Evolutionary conservation across 768 basidiomycete species (phyloP), one percentile per base, ranked within the genome.

Genomic region (Coprinopsis cinerea): DNA sequence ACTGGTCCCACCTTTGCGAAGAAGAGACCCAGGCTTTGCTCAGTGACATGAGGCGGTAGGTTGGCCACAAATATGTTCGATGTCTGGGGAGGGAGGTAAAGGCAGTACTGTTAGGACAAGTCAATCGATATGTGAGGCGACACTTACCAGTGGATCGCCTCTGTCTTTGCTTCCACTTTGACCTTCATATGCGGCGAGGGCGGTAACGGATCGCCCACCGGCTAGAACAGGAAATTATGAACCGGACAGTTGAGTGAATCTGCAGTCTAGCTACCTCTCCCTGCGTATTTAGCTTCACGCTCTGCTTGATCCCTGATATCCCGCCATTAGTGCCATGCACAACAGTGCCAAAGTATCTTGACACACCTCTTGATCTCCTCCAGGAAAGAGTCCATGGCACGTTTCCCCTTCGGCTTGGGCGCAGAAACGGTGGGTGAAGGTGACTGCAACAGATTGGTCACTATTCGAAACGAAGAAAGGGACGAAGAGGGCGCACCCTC

Each of bases 61-160:
- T 97, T 96, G 11, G 92, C 92, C 30, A 99, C 92, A 63, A 95
- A 98, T 13, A 99, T 67, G 59, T 99, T 99, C 32, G 94, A 91
- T 1, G 95, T 96, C 88, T 94, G 53, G 30, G 36, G 10, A 26
- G 34, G 9, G n/a, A 44, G 18, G 11, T 27, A 10, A 39, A 43
- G 22, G 10, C 39, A 37, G 4, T 4, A 44, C 15, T 13, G n/a
- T 30, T 32, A 18, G 28, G 6, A 36, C 17, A 30, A 27, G 26
- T 15, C 44, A n/a, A 44, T 44, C 18, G 6, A 30, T 28, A 46
- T 24, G 6, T 11, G 20, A 22, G 25, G 13, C 20, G 58, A n/a
- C n/a, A n/a, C 75, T 51, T 56, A 91, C 93, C 71, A 88, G 83
- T 2, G 85, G 85, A 63, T 97, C 93, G 10, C 90, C 90, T 55